Percentiles rank a stretch among this genome's conserved stretches.
Conservation (phyloP, 352 stramenopile species). For the Pythium coloratum region DNA sequence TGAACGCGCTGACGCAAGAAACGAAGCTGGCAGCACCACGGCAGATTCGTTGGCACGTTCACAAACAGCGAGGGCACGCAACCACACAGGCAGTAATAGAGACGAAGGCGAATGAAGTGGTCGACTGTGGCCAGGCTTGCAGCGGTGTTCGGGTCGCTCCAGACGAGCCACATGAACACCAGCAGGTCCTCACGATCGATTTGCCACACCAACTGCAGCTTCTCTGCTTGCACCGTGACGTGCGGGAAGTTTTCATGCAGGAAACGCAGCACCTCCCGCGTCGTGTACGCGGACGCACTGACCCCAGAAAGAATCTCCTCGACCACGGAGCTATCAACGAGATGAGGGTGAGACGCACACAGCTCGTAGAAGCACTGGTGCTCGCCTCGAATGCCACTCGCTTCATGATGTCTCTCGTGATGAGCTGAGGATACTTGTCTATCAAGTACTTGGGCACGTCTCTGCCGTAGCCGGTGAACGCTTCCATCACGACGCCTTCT, state of each 20-base stretch:
- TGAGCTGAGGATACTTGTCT: not conserved
- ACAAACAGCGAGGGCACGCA: not conserved
- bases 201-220: not conserved
- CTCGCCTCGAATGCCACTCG: not conserved
- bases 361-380: not conserved
- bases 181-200: not conserved
- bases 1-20: not conserved
- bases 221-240: not conserved
- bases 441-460: not conserved
- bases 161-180: not conserved
- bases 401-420: not conserved
- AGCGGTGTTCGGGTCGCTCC: not conserved
- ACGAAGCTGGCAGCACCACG: constrained; percentile 2
- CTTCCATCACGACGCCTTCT: not conserved
- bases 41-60: not conserved
- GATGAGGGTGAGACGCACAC: not conserved
- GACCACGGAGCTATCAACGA: not conserved
- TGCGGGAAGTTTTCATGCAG: not conserved
- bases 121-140: not conserved
- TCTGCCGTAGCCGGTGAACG: not conserved
- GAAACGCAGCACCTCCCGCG: not conserved
- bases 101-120: not conserved
- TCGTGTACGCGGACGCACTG: no score
- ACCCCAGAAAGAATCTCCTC: no score
- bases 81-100: not conserved